phyloP scores from a whole-genome alignment of 2,329 filamentous ascomycete species.

The Passalora sequoiae region DNA sequence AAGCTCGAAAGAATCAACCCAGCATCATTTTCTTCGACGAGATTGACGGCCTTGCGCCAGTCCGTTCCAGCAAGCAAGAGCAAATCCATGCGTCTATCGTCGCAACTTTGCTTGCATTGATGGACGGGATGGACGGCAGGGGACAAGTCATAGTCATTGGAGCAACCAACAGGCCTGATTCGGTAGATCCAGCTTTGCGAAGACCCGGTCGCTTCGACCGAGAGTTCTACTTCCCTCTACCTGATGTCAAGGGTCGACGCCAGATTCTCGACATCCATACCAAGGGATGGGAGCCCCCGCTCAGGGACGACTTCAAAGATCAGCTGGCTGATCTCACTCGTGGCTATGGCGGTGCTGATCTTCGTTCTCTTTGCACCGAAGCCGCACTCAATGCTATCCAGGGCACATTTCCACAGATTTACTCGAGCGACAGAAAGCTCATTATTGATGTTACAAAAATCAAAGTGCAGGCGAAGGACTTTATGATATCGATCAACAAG shows the following conservation, averaged over 20 bases:
- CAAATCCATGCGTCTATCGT: slow-evolving; percentile 98
- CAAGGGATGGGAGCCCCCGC: slow-evolving; percentile 75
- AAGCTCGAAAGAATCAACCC: slow-evolving; percentile 89
- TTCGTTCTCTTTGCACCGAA: slow-evolving; percentile 91
- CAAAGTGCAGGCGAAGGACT: slow-evolving; percentile 83
- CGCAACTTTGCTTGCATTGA: slow-evolving; percentile 83
- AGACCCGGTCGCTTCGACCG: slow-evolving; percentile 91
- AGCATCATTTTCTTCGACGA: slow-evolving; percentile 99
- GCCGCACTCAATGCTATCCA: slow-evolving; percentile 94
- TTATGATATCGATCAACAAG: slow-evolving; percentile 95
- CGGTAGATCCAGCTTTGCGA: slow-evolving; percentile 90
- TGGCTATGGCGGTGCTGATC: slow-evolving; percentile 92
- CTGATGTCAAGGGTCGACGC: slow-evolving; percentile 71
- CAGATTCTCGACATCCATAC: slow-evolving; percentile 95
- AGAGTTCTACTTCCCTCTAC: slow-evolving; percentile 96
- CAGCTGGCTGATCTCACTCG: slow-evolving; percentile 84
- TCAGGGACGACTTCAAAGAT: slow-evolving; percentile 73
- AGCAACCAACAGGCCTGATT: slow-evolving; percentile 95
- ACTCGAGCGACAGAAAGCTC: slow-evolving; percentile 82
- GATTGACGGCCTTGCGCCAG: slow-evolving; percentile 92
- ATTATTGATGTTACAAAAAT: slow-evolving; percentile 82
- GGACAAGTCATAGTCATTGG: slow-evolving; percentile 98
- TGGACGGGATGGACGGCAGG: slow-evolving; percentile 98
- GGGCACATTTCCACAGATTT: slow-evolving; percentile 92
- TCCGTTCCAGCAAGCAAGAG: slow-evolving; percentile 95